These are phyloP conservation scores for Saccharomyces mikatae DNA, from an alignment of 805 yeast species.

Conservation along the genomic window DNA sequence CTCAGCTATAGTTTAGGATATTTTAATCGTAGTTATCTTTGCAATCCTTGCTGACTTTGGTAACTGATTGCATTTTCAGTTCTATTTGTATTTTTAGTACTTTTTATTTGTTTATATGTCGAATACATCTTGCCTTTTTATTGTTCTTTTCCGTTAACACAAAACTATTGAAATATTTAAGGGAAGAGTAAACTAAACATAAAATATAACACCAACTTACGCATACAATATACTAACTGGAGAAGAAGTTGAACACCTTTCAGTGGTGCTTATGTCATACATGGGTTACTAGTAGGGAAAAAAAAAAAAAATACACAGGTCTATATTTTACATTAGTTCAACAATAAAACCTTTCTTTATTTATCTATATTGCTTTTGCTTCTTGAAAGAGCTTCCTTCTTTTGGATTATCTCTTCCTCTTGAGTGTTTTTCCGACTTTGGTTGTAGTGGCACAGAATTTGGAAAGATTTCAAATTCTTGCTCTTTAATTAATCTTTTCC, in stretches of 20 bases:
- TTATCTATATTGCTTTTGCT: not conserved
- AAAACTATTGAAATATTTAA: too few species aligned
- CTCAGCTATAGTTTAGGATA: too few species aligned
- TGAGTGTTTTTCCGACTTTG: slow-evolving; percentile 12
- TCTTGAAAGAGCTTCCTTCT: not conserved
- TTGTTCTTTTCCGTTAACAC: not conserved
- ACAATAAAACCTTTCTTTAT: not conserved
- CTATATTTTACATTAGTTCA: not conserved
- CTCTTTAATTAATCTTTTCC: slow-evolving; percentile 61
- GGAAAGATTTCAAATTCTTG: slow-evolving; percentile 39
- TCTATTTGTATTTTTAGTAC: too few species aligned
- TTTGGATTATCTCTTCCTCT: not conserved
- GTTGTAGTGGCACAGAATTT: slow-evolving; percentile 27
- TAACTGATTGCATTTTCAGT: too few species aligned
- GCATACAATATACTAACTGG: not conserved
- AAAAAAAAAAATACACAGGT: not conserved
- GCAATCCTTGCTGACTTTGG: too few species aligned
- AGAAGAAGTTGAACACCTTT: not conserved
- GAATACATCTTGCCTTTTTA: too few species aligned
- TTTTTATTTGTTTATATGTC: too few species aligned
- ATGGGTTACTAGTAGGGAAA: not conserved
- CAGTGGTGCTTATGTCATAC: not conserved
- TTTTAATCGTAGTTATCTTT: too few species aligned
- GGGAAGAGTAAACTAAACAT: not conserved
- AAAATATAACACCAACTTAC: not conserved